Percentiles rank a stretch among this genome's conserved stretches.
Evolutionary conservation across 2,329 filamentous ascomycete species (phyloP).

Genomic region (Dryadomyces sulphureus): DNA sequence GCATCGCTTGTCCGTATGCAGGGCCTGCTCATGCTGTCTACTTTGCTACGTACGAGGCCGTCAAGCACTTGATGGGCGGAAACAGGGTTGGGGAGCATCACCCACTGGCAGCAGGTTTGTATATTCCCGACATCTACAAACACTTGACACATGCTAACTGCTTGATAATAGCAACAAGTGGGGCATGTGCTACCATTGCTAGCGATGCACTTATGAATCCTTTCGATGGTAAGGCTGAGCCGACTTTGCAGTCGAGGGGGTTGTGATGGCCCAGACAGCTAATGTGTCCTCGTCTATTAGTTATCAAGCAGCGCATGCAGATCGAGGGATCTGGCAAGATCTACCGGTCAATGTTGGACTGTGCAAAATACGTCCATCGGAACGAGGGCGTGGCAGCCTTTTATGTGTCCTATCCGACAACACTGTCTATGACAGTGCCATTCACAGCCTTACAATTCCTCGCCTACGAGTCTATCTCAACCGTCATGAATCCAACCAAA

Average conservation of each 20-base stretch:
- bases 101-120: conserved; percentile 76
- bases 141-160: not conserved
- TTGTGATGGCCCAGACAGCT: not conserved
- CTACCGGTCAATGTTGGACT: conserved; percentile 77
- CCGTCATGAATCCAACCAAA: conserved; percentile 74
- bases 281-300: conserved; percentile 27
- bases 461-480: conserved; percentile 93
- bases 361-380: conserved; percentile 74
- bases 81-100: conserved; percentile 82
- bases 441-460: conserved; percentile 97
- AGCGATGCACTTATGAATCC: conserved; percentile 99
- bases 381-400: conserved; percentile 83
- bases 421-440: conserved; percentile 93
- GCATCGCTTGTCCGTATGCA: conserved; percentile 19
- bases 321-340: conserved; percentile 79
- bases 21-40: conserved; percentile 95
- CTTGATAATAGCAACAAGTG: conserved; percentile 58
- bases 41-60: conserved; percentile 93
- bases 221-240: conserved; percentile 65
- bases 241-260: not conserved
- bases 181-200: conserved; percentile 87
- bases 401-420: conserved; percentile 97
- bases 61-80: conserved; percentile 91
- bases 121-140: not conserved
- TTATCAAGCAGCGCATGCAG: conserved; percentile 99